Base-by-base conservation (phyloP, 2,329 filamentous ascomycete species). In the Botrytis pseudocinerea region DNA sequence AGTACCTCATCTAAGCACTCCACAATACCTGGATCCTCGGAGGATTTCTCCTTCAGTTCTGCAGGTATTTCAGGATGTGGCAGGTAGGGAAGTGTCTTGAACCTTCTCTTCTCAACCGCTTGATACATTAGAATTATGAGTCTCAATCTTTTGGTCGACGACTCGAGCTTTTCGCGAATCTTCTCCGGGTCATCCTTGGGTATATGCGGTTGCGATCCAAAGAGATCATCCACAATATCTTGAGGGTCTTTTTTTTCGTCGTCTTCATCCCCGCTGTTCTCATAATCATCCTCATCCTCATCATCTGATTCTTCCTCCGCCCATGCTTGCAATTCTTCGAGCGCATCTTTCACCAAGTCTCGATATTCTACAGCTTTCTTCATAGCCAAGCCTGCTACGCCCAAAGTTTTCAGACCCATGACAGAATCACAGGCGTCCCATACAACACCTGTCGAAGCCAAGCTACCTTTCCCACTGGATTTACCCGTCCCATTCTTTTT, bases 241-340 rank as follows among this genome's bases (percentile, higher is more conserved):
- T 90, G 89, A 0, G 87, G 82, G 71, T 74, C 76, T 51, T 82
- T 79, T 4, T 82, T 81, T 12, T 79, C 80, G 54, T 78, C 75
- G 68, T 79, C 82, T 70, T 84, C 85, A 0, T 86, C 80, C 22
- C 86, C 85, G 0, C 88, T 89, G 1, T 89, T 88, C 1, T 88
- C 87, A 72, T 80, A 83, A 68, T 84, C 87, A 73, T 80, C 83
- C 69, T 84, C 85, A 0, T 87, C 81, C 1, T 89, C 90, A 0
- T 89, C 89, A 4, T 89, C 88, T 0, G 87, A 86, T 16, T 89
- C 87, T 78, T 94, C 92, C 1, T 94, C 92, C 32, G 91, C 90
- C 94, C 95, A 98, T 78, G 95, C 93, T 80, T 94, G 93, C 76
- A 98, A 82, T 83, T 98, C 95, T 75, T 93, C 89, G 77, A 97